Base-by-base conservation (phyloP, 164 flowering plant genomes). In the Aristolochia californica region DNA sequence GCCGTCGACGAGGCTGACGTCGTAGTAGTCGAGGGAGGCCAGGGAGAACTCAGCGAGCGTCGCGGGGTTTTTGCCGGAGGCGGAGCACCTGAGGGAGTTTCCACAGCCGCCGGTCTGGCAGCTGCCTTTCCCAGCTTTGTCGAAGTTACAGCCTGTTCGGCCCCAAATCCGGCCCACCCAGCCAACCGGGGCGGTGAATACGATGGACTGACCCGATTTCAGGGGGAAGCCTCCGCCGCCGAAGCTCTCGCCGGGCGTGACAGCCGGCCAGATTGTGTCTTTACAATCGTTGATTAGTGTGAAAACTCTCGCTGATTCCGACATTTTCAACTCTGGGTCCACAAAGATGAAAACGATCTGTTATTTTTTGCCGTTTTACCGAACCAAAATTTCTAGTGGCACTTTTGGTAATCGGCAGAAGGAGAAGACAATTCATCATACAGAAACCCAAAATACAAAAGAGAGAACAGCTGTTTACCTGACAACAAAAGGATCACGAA, bases 131-230 rank as follows among this genome's bases (percentile, higher is more conserved):
- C 96, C 99, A 22, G 26, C 65, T 13, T 56, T 55, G 77, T 85
- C 87, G 48, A 93, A 93, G 28, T 71, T 74, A 77, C 99, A 93
- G 17, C 97, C 97, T 12, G 87, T 85, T 63, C 99, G 78, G 18
- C 78, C 99, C 99, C 99, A 93, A 56, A 93, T 87, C 13, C 99
- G 84, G 24, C 99, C 99, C 0, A 62, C 20, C 97, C 96, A 94
- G 1, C 88, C 77, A 0, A 78, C 66, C 4, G 96, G 97, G 8
- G 93, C 95, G 0, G 69, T 75, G 68, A 78, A 76, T 2, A 80
- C 75, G 8, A 64, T 45, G 0, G 97, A 74, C 48, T 87, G 80
- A 23, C 83, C 80, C 0, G 85, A 55, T 55, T 80, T 84, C 18
- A 94, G 64, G 1, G 28, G 53, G 54, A 85, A 84, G 1, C 98